Percentiles rank a stretch among this genome's conserved stretches.
Conservation (phyloP, 2,329 filamentous ascomycete species). For the Fusarium sp. region DNA sequence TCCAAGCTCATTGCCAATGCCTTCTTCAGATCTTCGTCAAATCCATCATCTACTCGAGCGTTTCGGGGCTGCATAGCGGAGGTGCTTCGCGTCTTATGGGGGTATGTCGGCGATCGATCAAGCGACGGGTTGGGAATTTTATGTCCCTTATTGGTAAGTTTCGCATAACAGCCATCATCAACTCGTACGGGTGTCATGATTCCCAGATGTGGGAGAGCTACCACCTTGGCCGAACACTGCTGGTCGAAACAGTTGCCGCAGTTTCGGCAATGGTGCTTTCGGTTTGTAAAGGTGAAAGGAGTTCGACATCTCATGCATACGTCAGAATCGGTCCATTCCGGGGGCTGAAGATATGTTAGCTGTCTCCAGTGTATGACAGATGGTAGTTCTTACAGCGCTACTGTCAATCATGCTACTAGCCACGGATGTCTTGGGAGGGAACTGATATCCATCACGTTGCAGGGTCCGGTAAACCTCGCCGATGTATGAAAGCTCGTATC, state of each 20-base stretch:
- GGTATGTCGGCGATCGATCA: constrained; percentile 62
- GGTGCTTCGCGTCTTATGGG: constrained; percentile 74
- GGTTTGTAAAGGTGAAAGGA: constrained; percentile 95
- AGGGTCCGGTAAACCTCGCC: constrained; percentile 86
- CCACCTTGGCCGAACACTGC: constrained; percentile 89
- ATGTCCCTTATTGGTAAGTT: constrained; percentile 78
- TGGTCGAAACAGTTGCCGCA: constrained; percentile 98
- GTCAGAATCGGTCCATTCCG: constrained; percentile 97
- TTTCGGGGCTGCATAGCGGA: constrained; percentile 87
- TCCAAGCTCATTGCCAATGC: constrained; percentile 97
- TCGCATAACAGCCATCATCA: constrained; percentile 94
- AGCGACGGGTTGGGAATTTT: constrained; percentile 58
- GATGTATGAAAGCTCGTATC: constrained; percentile 86
- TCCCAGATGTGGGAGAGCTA: constrained; percentile 91
- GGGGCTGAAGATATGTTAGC: constrained; percentile 69
- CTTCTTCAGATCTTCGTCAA: constrained; percentile 94
- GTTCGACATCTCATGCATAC: constrained; percentile 99
- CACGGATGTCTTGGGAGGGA: constrained; percentile 87
- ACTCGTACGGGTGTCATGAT: constrained; percentile 93
- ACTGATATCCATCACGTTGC: constrained; percentile 87
- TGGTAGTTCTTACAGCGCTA: constrained; percentile 78
- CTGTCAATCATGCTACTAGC: constrained; percentile 99
- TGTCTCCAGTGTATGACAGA: neutral
- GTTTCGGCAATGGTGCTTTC: constrained; percentile 98
- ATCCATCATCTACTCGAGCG: constrained; percentile 88